Evolutionary conservation across 1,284 basidiomycete genomes (phyloP), one percentile per base, ranked within the genome.

Genomic region (Violaceomyces palustris): DNA sequence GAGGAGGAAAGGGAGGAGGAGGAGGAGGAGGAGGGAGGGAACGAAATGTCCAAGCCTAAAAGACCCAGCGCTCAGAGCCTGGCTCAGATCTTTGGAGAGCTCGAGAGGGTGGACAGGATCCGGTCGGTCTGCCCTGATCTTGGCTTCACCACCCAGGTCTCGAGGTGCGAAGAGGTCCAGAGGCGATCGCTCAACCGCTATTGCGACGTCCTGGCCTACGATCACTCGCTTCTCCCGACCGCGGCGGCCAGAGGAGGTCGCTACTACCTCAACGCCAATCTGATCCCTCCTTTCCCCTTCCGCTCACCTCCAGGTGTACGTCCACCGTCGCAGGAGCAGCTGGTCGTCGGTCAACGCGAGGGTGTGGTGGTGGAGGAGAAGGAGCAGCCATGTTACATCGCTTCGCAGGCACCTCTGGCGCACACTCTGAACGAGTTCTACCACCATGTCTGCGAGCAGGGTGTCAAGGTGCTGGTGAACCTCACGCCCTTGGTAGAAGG

Each of bases 371-470:
- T 29, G 5, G 21, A 23, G 6, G 6, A 3, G 4, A 10, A n/a
- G 18, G 28, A 75, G 84, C 34, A 15, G 14, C 27, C 44, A n/a
- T 39, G 55, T 31, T 98, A 92, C 69, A 93, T 98, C 48, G 92
- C 90, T 1, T 93, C 91, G 1, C 93, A 98, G 74, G 93, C 93
- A 1, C 93, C 93, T 0, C 75, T 96, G 21, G 85, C 87, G 6
- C 81, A 86, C n/a, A 97, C 93, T 0, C 93, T 85, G 70, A 76
- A 79, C 4, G 88, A 93, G 70, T 98, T 98, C 67, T 97, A 57
- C 19, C 42, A 45, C 10, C 57, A 64, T 19, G 12, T 72, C 3
- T 38, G 45, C 12, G 25, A 45, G 17, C 48, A 61, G 9, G 25
- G 45, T 3, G 47, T 55, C 3, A 9, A 24, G 2, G 44, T 64